Base-by-base conservation (phyloP, 2,329 filamentous ascomycete genomes). In the Trichoderma semiorbis region DNA sequence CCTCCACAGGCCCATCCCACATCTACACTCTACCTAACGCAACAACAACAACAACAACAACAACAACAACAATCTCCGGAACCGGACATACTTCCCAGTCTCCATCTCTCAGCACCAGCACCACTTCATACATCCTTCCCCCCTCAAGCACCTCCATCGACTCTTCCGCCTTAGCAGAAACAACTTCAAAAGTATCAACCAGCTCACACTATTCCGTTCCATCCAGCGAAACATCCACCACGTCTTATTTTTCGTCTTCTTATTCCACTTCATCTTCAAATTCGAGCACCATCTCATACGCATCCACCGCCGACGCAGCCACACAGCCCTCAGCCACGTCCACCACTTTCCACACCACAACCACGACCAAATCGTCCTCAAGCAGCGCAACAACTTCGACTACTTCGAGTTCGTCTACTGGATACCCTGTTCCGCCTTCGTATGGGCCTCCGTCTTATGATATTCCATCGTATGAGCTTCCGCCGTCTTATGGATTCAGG, bases 381-480 rank as follows among this genome's bases (percentile, higher is more conserved):
- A 21, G 8, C 14, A 58, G 28, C 18, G 26, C 66, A 6, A 60
- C 69, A 24, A 3, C 5, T 6, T 60, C 60, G 16, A 65, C 69
- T 3, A 47, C 70, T 0, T 53, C 34, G 12, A 16, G 14, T 30
- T 26, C 36, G 28, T 65, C 71, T 4, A 62, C 73, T 12, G 34
- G 68, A 2, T 69, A 28, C 21, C 30, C 57, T 28, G 34, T 36
- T 11, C 64, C 63, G 10, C 73, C 71, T 11, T 55, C 64, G 34
- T 77, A 77, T 7, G 71, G 74, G 0, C 74, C 75, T 0, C 78
- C 77, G 1, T 74, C 77, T 24, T 79, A 79, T 39, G 74, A 74
- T 7, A 73, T 76, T 30, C 75, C 74, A 1, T 74, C 73, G 0
- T 78, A 77, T 58, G 73, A 53, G 5, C 60, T 55, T 1, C 69